Base-by-base conservation (phyloP, 805 yeast genomes). In the Candida germanica region DNA sequence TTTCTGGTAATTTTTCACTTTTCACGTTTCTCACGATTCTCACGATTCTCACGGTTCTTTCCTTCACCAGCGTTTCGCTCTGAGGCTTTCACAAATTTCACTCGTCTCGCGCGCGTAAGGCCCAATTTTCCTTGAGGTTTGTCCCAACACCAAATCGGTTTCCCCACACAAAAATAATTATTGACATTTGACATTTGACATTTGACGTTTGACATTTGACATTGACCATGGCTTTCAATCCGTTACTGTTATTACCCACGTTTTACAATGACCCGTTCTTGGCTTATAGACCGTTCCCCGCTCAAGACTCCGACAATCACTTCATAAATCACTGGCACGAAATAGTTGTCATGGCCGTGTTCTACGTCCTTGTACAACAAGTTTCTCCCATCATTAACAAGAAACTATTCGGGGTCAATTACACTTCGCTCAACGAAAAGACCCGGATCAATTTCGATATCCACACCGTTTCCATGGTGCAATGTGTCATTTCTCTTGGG, bases 381-480 rank as follows among this genome's bases (percentile, higher is more conserved):
- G 37, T 73, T 2, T 74, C 87, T 1, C 81, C 84, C 0, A 31
- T 51, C 1, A 28, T 85, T 9, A 72, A 81, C 41, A 69, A 64
- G 3, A 23, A 43, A 12, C 24, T 77, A 17, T 73, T 83, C 44
- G 81, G 84, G 3, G 54, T 60, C 14, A 55, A 67, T 40, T 88
- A 88, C 61, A 71, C 73, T 5, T 48, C 57, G 3, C 59, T 77
- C 29, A 46, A 56, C 28, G 45, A 22, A 16, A 75, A 75, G 48
- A 67, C 72, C 26, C 75, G 71, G 54, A 49, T 79, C 44, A 87
- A 91, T 57, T 93, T 87, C 56, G 96, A 93, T 58, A 85, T 89
- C 49, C 98, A 93, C 58, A 71, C 85, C 9, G 96, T 87, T 3
- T 82, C 97, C 2, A 80, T 85, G 77, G 76, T 88, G 13, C 97